Percentiles rank a stretch among this genome's conserved stretches.
Evolutionary conservation across 257 asterid species (phyloP).

Genomic region (Solanum sparsipilum): DNA sequence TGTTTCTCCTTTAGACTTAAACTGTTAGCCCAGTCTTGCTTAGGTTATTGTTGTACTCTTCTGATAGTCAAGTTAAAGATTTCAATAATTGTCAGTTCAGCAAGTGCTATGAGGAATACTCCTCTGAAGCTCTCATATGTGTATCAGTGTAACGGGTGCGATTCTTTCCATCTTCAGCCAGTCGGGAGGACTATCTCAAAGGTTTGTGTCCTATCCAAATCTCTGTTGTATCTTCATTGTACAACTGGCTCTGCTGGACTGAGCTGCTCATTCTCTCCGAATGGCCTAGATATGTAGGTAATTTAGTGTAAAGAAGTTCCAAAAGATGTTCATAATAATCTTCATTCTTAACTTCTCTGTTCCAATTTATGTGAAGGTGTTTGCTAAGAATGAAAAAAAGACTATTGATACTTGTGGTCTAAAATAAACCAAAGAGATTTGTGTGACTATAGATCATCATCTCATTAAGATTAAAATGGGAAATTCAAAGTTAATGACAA

Average conservation of each 20-base stretch:
- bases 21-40: not conserved
- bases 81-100: constrained; percentile 45
- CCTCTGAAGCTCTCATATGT: constrained; percentile 89
- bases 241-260: not conserved
- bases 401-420: too few species aligned
- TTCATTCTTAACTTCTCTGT: not conserved
- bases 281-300: not conserved
- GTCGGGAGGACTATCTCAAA: constrained; percentile 72
- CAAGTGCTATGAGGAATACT: constrained; percentile 87
- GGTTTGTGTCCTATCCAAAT: constrained; percentile 23
- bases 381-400: not conserved
- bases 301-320: not conserved
- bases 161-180: constrained; percentile 95
- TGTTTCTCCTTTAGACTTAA: constrained; percentile 1
- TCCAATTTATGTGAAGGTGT: not conserved
- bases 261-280: not conserved
- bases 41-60: not conserved
- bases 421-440: too few species aligned
- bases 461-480: too few species aligned
- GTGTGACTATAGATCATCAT: too few species aligned
- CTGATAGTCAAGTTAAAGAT: not conserved
- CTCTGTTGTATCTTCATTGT: not conserved
- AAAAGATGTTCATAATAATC: not conserved
- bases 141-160: constrained; percentile 90
- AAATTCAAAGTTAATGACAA: not conserved